phyloP scores from a whole-genome alignment of 352 stramenopile genomes.

The Globisporangium sylvaticum region DNA sequence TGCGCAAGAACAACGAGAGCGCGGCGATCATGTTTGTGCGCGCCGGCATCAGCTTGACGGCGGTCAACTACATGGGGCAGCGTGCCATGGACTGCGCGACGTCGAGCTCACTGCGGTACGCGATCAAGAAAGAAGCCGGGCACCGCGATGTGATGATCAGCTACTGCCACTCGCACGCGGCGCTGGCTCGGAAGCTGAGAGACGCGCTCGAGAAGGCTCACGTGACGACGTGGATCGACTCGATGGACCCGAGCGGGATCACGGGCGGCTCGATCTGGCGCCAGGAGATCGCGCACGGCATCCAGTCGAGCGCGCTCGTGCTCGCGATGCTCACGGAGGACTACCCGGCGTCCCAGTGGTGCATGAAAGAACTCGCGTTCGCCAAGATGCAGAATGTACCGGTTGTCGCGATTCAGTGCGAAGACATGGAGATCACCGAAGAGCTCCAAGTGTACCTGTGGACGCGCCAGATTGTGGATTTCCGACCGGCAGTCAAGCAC shows the following conservation, averaged over 20 bases:
- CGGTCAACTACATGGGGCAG: constrained; percentile 55
- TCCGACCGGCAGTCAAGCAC: constrained; percentile 40
- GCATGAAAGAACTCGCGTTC: constrained; percentile 86
- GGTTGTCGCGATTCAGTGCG: constrained; percentile 81
- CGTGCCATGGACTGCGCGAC: constrained; percentile 70
- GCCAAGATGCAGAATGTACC: constrained; percentile 82
- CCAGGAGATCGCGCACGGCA: constrained; percentile 76
- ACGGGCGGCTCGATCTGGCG: constrained; percentile 75
- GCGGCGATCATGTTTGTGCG: constrained; percentile 67
- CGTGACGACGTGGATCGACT: constrained; percentile 85
- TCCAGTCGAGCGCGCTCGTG: constrained; percentile 70
- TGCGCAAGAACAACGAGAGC: constrained; percentile 64
- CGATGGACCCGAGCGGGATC: constrained; percentile 80
- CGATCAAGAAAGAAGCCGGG: constrained; percentile 80
- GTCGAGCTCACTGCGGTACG: constrained; percentile 68
- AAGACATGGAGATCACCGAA: constrained; percentile 78
- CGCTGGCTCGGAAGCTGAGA: constrained; percentile 60
- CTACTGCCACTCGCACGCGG: constrained; percentile 76
- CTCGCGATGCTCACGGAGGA: constrained; percentile 71
- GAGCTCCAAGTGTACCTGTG: constrained; percentile 86
- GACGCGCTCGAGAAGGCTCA: constrained; percentile 63
- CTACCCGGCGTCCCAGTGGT: constrained; percentile 77
- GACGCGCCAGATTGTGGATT: constrained; percentile 83
- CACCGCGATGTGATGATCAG: constrained; percentile 87
- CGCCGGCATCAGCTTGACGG: constrained; percentile 60